Evolutionary conservation across 257 asterid genomes (phyloP).

Genomic region (Phtheirospermum japonicum): DNA sequence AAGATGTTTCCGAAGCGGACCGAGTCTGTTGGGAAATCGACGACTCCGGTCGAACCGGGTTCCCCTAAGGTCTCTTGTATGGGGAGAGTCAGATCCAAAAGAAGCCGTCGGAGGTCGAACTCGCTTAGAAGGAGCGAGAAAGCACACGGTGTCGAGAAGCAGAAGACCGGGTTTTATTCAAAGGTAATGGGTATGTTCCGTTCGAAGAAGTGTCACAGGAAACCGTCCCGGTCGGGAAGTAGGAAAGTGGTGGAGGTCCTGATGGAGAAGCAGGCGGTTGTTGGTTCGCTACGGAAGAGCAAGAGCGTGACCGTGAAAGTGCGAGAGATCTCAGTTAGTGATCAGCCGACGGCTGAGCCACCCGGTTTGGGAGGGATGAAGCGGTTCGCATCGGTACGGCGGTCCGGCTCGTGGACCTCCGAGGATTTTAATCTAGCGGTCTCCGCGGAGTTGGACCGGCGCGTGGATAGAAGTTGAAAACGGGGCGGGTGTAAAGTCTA

Average conservation of each 20-base stretch:
- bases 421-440: constrained; percentile 31
- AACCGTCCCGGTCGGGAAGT: constrained; percentile 34
- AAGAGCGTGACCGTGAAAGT: constrained; percentile 29
- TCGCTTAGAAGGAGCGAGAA: constrained; percentile 40
- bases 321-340: constrained; percentile 16
- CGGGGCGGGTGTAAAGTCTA: constrained; percentile 8
- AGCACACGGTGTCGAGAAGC: constrained; percentile 34
- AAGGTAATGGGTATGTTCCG: constrained; percentile 53
- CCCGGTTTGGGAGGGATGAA: constrained; percentile 45
- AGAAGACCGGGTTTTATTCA: constrained; percentile 52
- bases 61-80: constrained; percentile 95
- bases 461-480: constrained; percentile 14
- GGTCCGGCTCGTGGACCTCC: constrained; percentile 31
- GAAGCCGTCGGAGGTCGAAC: constrained; percentile 59
- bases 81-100: constrained; percentile 87
- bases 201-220: constrained; percentile 33
- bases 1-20: constrained; percentile 65
- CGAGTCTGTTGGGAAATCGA: constrained; percentile 40
- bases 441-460: constrained; percentile 29
- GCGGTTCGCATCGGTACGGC: constrained; percentile 46
- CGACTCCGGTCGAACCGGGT: constrained; percentile 57
- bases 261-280: constrained; percentile 39
- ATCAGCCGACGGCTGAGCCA: constrained; percentile 31
- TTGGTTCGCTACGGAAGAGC: constrained; percentile 38
- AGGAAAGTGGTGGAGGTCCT: constrained; percentile 39